These are phyloP conservation scores for Apiospora pterosperma DNA, from an alignment of 2,329 filamentous ascomycete species.

Conservation along the genomic window DNA sequence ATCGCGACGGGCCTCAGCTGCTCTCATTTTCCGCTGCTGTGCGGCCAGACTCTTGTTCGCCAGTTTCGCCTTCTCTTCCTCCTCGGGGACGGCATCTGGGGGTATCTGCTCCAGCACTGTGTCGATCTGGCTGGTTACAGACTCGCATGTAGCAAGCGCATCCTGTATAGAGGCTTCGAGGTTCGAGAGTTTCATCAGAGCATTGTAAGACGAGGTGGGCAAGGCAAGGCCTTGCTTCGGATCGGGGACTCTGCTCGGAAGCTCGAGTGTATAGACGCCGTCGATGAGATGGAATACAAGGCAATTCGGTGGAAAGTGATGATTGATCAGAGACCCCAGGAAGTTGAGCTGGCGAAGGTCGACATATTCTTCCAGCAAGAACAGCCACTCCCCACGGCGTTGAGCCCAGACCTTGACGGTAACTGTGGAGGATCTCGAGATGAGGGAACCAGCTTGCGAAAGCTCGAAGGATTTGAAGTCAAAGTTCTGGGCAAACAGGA, in stretches of 20 bases:
- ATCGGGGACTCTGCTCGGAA: conserved; percentile 48
- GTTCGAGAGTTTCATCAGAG: conserved; percentile 82
- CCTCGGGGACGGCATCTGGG: conserved; percentile 41
- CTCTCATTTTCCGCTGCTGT: conserved; percentile 64
- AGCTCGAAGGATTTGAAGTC: conserved; percentile 85
- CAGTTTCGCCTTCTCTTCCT: conserved; percentile 45
- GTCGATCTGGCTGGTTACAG: conserved; percentile 76
- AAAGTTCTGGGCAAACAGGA: conserved; percentile 59
- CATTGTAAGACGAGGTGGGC: conserved; percentile 77
- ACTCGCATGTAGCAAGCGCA: conserved; percentile 72
- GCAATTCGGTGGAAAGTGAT: conserved; percentile 76
- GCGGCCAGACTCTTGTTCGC: conserved; percentile 53
- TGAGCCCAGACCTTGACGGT: conserved; percentile 73
- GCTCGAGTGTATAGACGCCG: conserved; percentile 79
- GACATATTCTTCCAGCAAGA: conserved; percentile 70
- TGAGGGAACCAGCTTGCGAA: conserved; percentile 53
- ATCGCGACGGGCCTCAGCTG: conserved; percentile 58
- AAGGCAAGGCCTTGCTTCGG: conserved; percentile 50
- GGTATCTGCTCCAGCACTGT: conserved; percentile 43
- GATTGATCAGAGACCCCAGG: conserved; percentile 67
- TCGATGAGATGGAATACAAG: conserved; percentile 83
- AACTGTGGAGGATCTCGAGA: conserved; percentile 64
- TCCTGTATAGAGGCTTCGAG: conserved; percentile 90
- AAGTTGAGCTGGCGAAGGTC: conserved; percentile 74
- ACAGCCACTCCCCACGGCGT: conserved; percentile 49